phyloP scores from a whole-genome alignment of 1,139 yeast species.

The Candida labiduridarum region DNA sequence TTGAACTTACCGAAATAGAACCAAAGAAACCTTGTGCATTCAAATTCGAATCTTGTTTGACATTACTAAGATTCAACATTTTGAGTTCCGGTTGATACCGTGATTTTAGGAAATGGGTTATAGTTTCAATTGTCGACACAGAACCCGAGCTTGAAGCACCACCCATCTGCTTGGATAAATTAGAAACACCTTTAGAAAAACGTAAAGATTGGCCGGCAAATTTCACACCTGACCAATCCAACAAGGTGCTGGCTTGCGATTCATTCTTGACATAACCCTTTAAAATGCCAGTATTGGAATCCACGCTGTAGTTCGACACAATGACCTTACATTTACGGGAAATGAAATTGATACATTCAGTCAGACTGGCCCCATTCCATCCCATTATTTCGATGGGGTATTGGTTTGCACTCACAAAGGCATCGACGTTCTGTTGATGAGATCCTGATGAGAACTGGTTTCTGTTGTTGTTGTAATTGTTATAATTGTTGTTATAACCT shows the following conservation, averaged over 20 bases:
- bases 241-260: constrained; percentile 60
- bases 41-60: constrained; percentile 67
- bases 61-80: constrained; percentile 70
- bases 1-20: constrained; percentile 60
- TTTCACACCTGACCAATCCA: constrained; percentile 70
- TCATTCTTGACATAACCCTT: constrained; percentile 59
- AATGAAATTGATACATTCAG: constrained; percentile 69
- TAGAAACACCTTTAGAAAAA: constrained; percentile 42
- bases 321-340: constrained; percentile 65
- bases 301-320: constrained; percentile 50
- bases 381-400: constrained; percentile 66
- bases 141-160: constrained; percentile 21
- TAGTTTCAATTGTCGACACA: constrained; percentile 56
- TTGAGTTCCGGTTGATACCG: constrained; percentile 68
- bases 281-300: constrained; percentile 47
- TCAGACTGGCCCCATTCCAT: constrained; percentile 80
- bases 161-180: constrained; percentile 21
- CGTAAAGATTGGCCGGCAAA: constrained; percentile 77
- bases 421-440: constrained; percentile 31
- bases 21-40: constrained; percentile 67
- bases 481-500: constrained; percentile 17
- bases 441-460: constrained; percentile 8
- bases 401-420: constrained; percentile 34
- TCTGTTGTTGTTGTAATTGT: constrained; percentile 19
- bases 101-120: constrained; percentile 61